phyloP scores from a whole-genome alignment of 768 basidiomycete species.

The Favolaschia claudopus region DNA sequence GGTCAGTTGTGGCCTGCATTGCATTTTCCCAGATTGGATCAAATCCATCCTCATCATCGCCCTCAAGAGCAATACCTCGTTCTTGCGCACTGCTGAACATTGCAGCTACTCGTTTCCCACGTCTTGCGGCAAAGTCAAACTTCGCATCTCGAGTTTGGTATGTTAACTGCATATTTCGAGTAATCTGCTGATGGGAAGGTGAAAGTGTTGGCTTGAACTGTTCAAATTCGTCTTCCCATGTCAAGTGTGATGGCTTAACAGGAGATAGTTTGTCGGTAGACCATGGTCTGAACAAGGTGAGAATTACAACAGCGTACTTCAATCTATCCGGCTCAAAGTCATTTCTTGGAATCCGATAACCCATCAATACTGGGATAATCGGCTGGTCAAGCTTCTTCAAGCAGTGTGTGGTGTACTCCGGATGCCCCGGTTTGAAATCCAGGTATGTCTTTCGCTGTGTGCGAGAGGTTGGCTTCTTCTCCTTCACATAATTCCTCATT shows the following conservation, averaged over 20 bases:
- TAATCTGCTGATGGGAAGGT: not conserved
- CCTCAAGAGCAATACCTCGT: too few relatives aligned
- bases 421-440: not conserved
- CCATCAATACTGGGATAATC: too few relatives aligned
- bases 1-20: too few relatives aligned
- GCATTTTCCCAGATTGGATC: not conserved
- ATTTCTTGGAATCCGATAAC: constrained; percentile 1
- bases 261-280: not conserved
- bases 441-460: constrained; percentile 5
- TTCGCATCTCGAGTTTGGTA: not conserved
- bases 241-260: not conserved
- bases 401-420: constrained; percentile 1
- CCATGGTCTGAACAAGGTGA: not conserved
- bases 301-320: not conserved
- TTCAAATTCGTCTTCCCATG: not conserved
- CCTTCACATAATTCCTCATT: not conserved
- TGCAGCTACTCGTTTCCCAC: not conserved
- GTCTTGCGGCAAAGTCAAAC: not conserved
- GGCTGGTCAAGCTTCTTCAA: not conserved
- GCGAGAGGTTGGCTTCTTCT: too few relatives aligned
- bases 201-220: not conserved
- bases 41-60: too few relatives aligned
- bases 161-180: too few relatives aligned
- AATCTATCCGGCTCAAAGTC: not conserved
- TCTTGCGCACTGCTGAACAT: not conserved